A percentile compares a stretch with the other conserved stretches of the same genome.
These are phyloP conservation scores for Hirschioporus abietinus DNA, from an alignment of 768 basidiomycete genomes.

Conservation along the genomic window DNA sequence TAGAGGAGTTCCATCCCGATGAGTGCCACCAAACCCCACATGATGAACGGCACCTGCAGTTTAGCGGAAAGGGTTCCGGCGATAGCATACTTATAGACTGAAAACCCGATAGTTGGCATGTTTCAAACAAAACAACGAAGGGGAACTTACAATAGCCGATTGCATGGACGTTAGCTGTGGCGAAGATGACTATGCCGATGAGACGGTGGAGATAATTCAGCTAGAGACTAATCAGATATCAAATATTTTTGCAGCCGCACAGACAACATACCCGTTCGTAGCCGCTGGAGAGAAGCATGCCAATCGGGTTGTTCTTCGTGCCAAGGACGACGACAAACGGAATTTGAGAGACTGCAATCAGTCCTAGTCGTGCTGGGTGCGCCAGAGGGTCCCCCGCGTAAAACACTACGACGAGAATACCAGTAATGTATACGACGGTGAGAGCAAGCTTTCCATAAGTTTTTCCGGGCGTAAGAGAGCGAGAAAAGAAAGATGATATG, in stretches of 20 bases:
- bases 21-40: constrained; percentile 50
- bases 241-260: not conserved
- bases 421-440: constrained; percentile 39
- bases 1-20: constrained; percentile 50
- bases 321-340: constrained; percentile 60
- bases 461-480: constrained; percentile 40
- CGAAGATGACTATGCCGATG: constrained; percentile 50
- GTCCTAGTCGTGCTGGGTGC: constrained; percentile 44
- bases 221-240: constrained; percentile 25
- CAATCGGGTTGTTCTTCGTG: constrained; percentile 64
- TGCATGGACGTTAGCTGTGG: constrained; percentile 55
- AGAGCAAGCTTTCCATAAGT: constrained; percentile 44
- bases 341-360: constrained; percentile 56
- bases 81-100: not conserved
- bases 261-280: constrained; percentile 56
- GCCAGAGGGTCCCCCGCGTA: constrained; percentile 47
- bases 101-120: not conserved
- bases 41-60: constrained; percentile 29
- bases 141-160: constrained; percentile 45
- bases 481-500: constrained; percentile 34
- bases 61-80: constrained; percentile 26
- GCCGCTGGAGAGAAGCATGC: constrained; percentile 50
- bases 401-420: constrained; percentile 41
- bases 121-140: not conserved
- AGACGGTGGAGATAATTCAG: constrained; percentile 76